Percentiles rank a stretch among this genome's conserved stretches.
phyloP scores from a whole-genome alignment of 495 filamentous ascomycete species.

The Zalerion maritima region DNA sequence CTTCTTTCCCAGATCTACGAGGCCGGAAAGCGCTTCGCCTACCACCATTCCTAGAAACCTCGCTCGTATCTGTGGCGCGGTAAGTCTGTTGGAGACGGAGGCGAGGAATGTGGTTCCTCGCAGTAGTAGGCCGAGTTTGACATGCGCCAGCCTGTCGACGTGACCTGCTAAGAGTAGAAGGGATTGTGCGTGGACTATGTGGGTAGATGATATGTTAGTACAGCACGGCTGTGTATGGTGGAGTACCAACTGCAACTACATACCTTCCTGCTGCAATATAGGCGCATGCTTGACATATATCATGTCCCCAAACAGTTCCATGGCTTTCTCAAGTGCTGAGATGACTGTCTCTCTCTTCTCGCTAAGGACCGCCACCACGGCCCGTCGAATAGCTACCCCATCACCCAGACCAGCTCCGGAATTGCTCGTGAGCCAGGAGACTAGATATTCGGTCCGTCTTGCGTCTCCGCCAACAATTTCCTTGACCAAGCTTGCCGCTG shows the following conservation, averaged over 20 bases:
- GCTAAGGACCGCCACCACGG: constrained; percentile 45
- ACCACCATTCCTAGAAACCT: constrained; percentile 84
- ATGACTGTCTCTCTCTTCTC: constrained; percentile 38
- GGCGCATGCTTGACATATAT: constrained; percentile 76
- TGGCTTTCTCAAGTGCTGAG: constrained; percentile 45
- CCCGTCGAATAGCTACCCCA: constrained; percentile 45
- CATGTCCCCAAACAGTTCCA: constrained; percentile 68
- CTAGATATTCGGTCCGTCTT: constrained; percentile 33
- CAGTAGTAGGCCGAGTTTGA: constrained; percentile 46
- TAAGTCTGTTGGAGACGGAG: constrained; percentile 76
- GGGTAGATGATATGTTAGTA: constrained; percentile 16
- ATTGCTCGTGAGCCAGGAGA: constrained; percentile 53
- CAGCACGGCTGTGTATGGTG: background rate
- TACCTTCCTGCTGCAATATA: constrained; percentile 74
- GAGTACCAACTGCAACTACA: constrained; percentile 6
- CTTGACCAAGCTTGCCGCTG: constrained; percentile 30
- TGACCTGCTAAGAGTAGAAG: constrained; percentile 68
- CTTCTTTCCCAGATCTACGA: constrained; percentile 62
- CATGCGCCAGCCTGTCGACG: constrained; percentile 44
- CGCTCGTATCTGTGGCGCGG: constrained; percentile 54
- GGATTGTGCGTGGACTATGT: constrained; percentile 56
- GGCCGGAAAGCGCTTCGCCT: constrained; percentile 62
- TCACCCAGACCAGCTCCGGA: constrained; percentile 53
- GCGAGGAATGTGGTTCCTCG: constrained; percentile 59
- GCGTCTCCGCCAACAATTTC: constrained; percentile 21